phyloP scores from a whole-genome alignment of 2,329 filamentous ascomycete genomes.

The Epichloe brachyelytri region DNA sequence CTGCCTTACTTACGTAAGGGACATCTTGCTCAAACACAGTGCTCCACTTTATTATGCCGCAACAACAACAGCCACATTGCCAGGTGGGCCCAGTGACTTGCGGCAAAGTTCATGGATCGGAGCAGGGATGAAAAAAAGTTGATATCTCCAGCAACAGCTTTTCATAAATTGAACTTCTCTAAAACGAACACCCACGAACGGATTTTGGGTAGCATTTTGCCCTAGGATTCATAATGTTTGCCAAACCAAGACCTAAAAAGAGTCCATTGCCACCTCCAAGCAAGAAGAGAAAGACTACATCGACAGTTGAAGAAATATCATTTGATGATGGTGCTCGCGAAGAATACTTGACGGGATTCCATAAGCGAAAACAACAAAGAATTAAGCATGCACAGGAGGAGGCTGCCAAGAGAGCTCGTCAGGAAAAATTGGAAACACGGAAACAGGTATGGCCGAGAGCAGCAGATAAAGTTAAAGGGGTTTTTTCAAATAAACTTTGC shows the following conservation, averaged over 20 bases:
- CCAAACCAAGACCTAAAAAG: slow-evolving; percentile 46
- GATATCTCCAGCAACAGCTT: not conserved
- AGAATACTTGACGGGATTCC: slow-evolving; percentile 90
- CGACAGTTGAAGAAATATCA: slow-evolving; percentile 61
- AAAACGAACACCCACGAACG: not conserved
- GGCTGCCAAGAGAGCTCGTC: slow-evolving; percentile 60
- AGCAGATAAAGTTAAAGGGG: not conserved
- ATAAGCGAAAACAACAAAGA: slow-evolving; percentile 83
- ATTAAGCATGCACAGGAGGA: slow-evolving; percentile 75
- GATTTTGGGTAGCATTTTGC: not conserved
- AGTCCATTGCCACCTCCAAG: slow-evolving; percentile 40
- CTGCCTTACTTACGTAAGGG: not conserved
- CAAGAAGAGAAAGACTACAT: slow-evolving; percentile 53
- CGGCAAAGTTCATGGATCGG: not conserved
- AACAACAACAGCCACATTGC: no score
- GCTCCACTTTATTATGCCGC: not conserved
- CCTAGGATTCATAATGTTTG: slow-evolving; percentile 30
- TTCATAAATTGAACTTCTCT: not conserved
- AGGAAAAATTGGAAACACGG: slow-evolving; percentile 62
- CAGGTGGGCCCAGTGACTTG: not conserved
- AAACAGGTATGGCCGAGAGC: slow-evolving; percentile 49
- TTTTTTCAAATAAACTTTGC: not conserved
- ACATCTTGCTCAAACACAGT: not conserved
- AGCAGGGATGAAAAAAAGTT: not conserved
- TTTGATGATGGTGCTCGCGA: slow-evolving; percentile 71